phyloP scores from a whole-genome alignment of 148 eudicot genomes.

The Silene latifolia region DNA sequence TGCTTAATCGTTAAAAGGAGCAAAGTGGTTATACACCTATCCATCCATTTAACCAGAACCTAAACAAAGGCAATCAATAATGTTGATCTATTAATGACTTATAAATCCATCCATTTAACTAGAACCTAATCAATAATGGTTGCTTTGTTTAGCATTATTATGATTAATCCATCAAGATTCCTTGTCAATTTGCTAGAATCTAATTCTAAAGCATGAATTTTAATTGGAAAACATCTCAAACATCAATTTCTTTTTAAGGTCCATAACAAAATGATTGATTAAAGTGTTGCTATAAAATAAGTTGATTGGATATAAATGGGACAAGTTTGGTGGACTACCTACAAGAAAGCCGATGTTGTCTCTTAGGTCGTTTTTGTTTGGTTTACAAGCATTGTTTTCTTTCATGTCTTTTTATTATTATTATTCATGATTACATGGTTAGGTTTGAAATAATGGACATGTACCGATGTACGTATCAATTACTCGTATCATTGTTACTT shows the following conservation, averaged over 20 bases:
- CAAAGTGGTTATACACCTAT: too few relatives aligned
- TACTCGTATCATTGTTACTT: background rate
- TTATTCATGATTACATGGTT: constrained; percentile 23
- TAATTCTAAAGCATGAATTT: background rate
- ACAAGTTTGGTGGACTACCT: constrained; percentile 33
- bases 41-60: too few relatives aligned
- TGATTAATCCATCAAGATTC: too few relatives aligned
- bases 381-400: constrained; percentile 31
- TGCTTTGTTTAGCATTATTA: too few relatives aligned
- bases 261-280: background rate
- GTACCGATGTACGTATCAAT: background rate
- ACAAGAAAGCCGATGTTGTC: constrained; percentile 16
- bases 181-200: background rate
- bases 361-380: constrained; percentile 36
- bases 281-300: background rate
- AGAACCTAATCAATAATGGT: too few relatives aligned
- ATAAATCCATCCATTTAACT: too few relatives aligned
- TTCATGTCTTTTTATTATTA: constrained; percentile 17
- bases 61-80: too few relatives aligned
- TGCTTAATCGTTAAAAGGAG: too few relatives aligned
- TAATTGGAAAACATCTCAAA: background rate
- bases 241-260: background rate
- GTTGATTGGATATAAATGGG: constrained; percentile 1
- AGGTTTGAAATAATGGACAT: constrained; percentile 35
- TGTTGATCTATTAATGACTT: too few relatives aligned